Conservation (phyloP, 805 yeast species). For the Wickerhamomyces canadensis region DNA sequence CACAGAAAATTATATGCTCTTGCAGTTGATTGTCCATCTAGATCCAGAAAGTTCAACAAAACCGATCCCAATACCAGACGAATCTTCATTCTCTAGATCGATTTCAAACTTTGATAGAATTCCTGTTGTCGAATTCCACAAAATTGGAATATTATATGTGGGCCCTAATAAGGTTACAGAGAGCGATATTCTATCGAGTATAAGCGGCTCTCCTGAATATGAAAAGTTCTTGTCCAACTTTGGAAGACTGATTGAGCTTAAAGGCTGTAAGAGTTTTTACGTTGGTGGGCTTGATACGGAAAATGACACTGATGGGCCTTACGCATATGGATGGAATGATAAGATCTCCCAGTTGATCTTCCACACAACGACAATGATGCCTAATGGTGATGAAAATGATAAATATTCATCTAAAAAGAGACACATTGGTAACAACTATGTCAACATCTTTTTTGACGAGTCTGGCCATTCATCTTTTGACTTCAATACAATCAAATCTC, state of each 20-base stretch:
- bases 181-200: constrained; percentile 56
- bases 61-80: constrained; percentile 49
- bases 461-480: constrained; percentile 54
- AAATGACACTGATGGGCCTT: constrained; percentile 68
- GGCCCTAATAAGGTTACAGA: constrained; percentile 64
- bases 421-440: constrained; percentile 83
- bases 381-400: constrained; percentile 38
- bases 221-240: constrained; percentile 51
- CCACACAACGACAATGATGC: constrained; percentile 84
- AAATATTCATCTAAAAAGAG: constrained; percentile 57
- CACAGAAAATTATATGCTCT: constrained; percentile 41
- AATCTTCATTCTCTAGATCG: constrained; percentile 43
- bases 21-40: constrained; percentile 45
- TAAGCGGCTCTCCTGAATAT: constrained; percentile 58
- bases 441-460: constrained; percentile 77
- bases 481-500: constrained; percentile 66
- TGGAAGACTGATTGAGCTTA: constrained; percentile 57
- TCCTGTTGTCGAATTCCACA: constrained; percentile 74
- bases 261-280: constrained; percentile 46
- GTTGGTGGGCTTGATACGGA: constrained; percentile 79
- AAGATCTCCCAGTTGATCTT: constrained; percentile 66
- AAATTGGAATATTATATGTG: constrained; percentile 72
- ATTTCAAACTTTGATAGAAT: constrained; percentile 62
- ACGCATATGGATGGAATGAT: constrained; percentile 67
- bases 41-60: constrained; percentile 28